Evolutionary conservation across 177 flowering plant genomes (phyloP).

Genomic region (Vitis hybrid): DNA sequence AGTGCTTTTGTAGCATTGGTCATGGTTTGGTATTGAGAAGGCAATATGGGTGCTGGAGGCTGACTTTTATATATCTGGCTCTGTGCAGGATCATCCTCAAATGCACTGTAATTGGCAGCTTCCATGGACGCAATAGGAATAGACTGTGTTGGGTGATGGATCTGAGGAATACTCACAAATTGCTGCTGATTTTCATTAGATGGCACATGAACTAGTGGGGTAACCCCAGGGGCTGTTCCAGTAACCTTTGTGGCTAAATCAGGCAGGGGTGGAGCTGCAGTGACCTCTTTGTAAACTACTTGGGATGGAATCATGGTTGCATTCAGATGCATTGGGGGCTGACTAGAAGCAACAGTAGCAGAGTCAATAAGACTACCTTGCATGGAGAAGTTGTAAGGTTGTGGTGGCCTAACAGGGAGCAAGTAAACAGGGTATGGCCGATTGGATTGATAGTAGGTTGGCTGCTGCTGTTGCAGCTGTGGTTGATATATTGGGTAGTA

Average conservation of each 20-base stretch:
- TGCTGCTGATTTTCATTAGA: constrained; percentile 22
- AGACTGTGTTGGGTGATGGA: constrained; percentile 21
- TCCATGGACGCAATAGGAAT: constrained; percentile 17
- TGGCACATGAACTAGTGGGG: constrained; percentile 15
- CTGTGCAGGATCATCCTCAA: constrained; percentile 39
- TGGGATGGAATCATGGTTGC: constrained; percentile 12
- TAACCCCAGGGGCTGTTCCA: constrained; percentile 8
- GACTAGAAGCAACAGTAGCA: constrained; percentile 12
- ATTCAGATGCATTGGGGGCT: constrained; percentile 28
- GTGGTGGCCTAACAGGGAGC: constrained; percentile 34
- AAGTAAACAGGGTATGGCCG: constrained; percentile 42
- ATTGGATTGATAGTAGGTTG: constrained; percentile 29
- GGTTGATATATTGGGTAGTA: constrained; percentile 33
- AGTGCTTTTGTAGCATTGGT: constrained; percentile 20
- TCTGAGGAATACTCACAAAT: constrained; percentile 15
- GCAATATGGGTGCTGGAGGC: constrained; percentile 45
- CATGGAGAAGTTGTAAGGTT: constrained; percentile 22
- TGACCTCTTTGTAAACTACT: constrained; percentile 21
- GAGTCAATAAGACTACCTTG: constrained; percentile 9
- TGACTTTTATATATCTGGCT: constrained; percentile 57
- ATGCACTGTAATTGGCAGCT: constrained; percentile 18
- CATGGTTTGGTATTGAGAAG: constrained; percentile 32
- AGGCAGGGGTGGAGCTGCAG: constrained; percentile 14
- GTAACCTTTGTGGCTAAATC: constrained; percentile 22
- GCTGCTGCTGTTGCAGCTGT: constrained; percentile 29